Base-by-base conservation (phyloP, 1,284 basidiomycete species). In the Ceratobasidium sp. region DNA sequence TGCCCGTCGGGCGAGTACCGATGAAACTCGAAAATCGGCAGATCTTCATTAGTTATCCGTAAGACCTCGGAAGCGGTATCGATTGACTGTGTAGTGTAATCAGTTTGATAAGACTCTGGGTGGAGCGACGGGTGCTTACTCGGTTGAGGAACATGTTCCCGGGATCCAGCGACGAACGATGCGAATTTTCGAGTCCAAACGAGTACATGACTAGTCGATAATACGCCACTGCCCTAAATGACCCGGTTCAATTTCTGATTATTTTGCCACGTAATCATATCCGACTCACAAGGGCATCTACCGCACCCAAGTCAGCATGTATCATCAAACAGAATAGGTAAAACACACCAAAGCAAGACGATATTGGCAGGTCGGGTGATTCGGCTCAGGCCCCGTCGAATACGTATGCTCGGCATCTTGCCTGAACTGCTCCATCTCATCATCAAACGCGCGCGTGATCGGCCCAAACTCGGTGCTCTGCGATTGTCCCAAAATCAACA, bases 1-100 rank as follows among this genome's bases (percentile, higher is more conserved):
- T 94, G 90, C 87, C 91, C 92, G 80, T 95, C 93, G 0, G 94
- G 92, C 0, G 94, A 88, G 78, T 88, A 94, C 49, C 91, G 87
- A 88, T 95, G 89, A 80, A 92, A 93, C 9, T 90, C 92, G 48
- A 86, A 89, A 0, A 90, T 90, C 0, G 88, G 88, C 46, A 94
- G 82, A 8, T 84, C 83, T 39, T 91, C 88, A 29, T 91, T 84
- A 84, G 93, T 87, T 34, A 86, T 86, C 54, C 84, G 84, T 74
- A 94, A 86, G 6, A 93, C 90, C 22, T 83, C 81, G 77, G 88
- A 91, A 0, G 92, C 92, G 22, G 90, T 84, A 39, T 90, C 87
- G 78, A 92, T 84, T 78, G 90, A 92, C 91, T 92, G 19, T 9
- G 49, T 22, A 31, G n/a, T 16, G 39, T 39, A 37, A n/a, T 61